These are phyloP conservation scores for Neurospora tetraspora DNA, from an alignment of 495 filamentous ascomycete species.

Conservation along the genomic window DNA sequence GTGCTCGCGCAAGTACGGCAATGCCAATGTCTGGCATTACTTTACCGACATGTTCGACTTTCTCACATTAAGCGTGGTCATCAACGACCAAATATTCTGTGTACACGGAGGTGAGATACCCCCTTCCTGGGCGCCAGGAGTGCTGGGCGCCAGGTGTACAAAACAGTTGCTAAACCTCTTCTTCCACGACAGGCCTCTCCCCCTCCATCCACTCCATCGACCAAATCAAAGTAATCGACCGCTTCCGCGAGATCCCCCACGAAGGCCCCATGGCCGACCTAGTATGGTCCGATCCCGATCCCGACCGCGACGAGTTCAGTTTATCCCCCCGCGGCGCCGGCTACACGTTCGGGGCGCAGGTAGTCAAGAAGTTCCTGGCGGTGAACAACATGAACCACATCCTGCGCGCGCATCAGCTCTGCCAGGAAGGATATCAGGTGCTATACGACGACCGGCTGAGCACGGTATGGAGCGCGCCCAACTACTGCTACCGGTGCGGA, in stretches of 20 bases:
- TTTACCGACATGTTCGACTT: conserved; percentile 99
- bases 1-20: conserved; percentile 94
- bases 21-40: conserved; percentile 97
- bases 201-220: conserved; percentile 97
- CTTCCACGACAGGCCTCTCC: conserved; percentile 50
- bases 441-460: conserved; percentile 89
- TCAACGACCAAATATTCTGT: conserved; percentile 97
- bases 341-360: conserved; percentile 94
- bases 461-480: conserved; percentile 96
- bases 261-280: conserved; percentile 99
- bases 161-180: neutral
- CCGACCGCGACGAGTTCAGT: conserved; percentile 91
- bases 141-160: no score
- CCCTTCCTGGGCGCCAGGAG: no score
- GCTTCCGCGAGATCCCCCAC: conserved; percentile 95
- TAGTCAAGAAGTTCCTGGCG: conserved; percentile 94
- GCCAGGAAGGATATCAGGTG: conserved; percentile 93
- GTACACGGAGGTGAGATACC: conserved; percentile 95
- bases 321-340: conserved; percentile 88
- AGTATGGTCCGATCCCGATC: conserved; percentile 95
- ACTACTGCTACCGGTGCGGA: conserved; percentile 94
- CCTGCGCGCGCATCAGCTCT: conserved; percentile 89
- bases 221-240: conserved; percentile 98
- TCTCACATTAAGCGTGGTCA: conserved; percentile 89
- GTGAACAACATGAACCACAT: conserved; percentile 97